phyloP scores from a whole-genome alignment of 1,139 yeast genomes.

The Nadsonia commutata region DNA sequence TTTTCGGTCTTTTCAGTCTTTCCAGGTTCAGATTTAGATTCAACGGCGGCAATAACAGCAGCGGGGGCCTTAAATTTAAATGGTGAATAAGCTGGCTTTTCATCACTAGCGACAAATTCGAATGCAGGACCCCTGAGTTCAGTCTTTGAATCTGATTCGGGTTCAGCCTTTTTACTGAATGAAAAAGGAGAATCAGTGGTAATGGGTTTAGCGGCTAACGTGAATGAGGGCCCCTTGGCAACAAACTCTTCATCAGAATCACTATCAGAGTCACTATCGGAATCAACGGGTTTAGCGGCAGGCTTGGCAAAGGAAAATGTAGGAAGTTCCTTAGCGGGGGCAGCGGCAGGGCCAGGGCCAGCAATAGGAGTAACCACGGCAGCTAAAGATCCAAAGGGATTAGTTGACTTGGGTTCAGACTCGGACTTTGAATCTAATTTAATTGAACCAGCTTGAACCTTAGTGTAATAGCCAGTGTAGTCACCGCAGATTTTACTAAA shows the following conservation, averaged over 20 bases:
- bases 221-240: constrained; percentile 52
- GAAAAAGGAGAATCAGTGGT: constrained; percentile 42
- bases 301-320: constrained; percentile 13
- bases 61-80: constrained; percentile 5
- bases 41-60: neutral
- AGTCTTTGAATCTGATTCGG: constrained; percentile 4
- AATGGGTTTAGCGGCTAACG: constrained; percentile 37
- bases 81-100: constrained; percentile 8
- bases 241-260: constrained; percentile 14
- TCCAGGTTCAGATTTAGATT: too few relatives aligned
- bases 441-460: constrained; percentile 23
- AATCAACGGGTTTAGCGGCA: constrained; percentile 14
- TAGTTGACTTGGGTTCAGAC: neutral
- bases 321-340: too few relatives aligned
- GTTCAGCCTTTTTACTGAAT: constrained; percentile 5
- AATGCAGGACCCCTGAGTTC: constrained; percentile 18
- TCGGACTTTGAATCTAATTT: neutral
- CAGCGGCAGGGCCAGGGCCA: neutral
- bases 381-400: constrained; percentile 1
- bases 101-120: constrained; percentile 16
- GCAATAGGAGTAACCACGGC: neutral
- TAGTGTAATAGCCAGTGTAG: constrained; percentile 41
- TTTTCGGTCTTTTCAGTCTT: constrained; percentile 1
- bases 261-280: constrained; percentile 25
- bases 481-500: constrained; percentile 43